phyloP scores from a whole-genome alignment of 2,329 filamentous ascomycete species.

The Aspergillus pseudoviridinutans region DNA sequence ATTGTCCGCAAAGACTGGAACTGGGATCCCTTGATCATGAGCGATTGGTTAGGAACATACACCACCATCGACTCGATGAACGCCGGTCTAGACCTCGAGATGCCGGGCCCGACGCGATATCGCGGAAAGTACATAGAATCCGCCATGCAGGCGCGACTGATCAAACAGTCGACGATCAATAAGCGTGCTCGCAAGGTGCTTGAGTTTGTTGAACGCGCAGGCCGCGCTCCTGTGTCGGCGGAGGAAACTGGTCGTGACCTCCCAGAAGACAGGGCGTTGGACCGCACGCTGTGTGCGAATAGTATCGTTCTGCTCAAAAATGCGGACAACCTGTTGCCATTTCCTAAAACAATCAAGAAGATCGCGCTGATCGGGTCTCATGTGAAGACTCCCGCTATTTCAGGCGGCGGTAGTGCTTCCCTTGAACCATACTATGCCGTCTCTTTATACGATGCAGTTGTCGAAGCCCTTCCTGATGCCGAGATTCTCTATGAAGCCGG shows the following conservation, averaged over 20 bases:
- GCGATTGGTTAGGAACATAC: constrained; percentile 28
- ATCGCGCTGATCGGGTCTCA: constrained; percentile 29
- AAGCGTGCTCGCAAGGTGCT: constrained; percentile 30
- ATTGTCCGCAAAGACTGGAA: constrained; percentile 32
- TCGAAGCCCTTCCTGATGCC: constrained; percentile 12
- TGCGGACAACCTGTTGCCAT: constrained; percentile 13
- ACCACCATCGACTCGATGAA: constrained; percentile 16
- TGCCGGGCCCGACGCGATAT: constrained; percentile 19
- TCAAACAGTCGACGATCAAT: constrained; percentile 24
- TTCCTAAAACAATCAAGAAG: constrained; percentile 12
- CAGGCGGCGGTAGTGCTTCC: constrained; percentile 32
- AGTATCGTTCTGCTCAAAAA: constrained; percentile 21
- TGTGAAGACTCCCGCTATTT: constrained; percentile 31
- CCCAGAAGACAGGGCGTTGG: constrained; percentile 16
- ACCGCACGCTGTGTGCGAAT: constrained; percentile 12
- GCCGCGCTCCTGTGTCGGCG: constrained; percentile 7
- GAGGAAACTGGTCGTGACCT: constrained; percentile 11
- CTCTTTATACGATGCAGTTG: constrained; percentile 28
- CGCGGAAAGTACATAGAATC: constrained; percentile 34
- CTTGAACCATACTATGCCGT: constrained; percentile 33
- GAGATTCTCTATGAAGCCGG: constrained; percentile 14
- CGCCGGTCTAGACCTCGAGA: constrained; percentile 25
- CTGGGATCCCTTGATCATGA: constrained; percentile 32
- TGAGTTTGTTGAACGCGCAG: constrained; percentile 26
- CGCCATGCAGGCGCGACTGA: constrained; percentile 24